phyloP scores from a whole-genome alignment of 140 eudicot species.

The Oenanthe javanica region DNA sequence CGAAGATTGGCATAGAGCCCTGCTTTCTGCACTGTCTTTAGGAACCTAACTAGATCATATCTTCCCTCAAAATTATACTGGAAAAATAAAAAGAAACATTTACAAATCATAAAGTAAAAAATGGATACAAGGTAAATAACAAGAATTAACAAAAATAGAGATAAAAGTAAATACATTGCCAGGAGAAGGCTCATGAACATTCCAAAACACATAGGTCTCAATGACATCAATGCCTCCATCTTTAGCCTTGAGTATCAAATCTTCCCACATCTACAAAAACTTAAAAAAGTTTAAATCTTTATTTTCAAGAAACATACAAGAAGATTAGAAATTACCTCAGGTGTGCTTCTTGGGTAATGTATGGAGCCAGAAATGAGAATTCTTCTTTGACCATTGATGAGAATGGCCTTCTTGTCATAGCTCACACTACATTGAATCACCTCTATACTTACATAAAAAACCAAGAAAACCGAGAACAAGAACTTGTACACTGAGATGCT shows the following conservation, averaged over 20 bases:
- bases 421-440: slow-evolving; percentile 37
- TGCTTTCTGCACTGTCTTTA: slow-evolving; percentile 74
- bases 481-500: slow-evolving; percentile 32
- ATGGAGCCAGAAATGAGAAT: slow-evolving; percentile 90
- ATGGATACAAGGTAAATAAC: neutral
- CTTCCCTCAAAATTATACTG: slow-evolving; percentile 85
- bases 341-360: slow-evolving; percentile 98
- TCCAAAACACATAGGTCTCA: slow-evolving; percentile 83
- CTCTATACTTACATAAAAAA: neutral
- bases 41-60: slow-evolving; percentile 73
- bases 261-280: slow-evolving; percentile 73
- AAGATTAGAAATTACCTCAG: slow-evolving; percentile 44
- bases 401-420: slow-evolving; percentile 68
- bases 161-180: slow-evolving; percentile 49
- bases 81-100: slow-evolving; percentile 13
- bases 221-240: slow-evolving; percentile 79
- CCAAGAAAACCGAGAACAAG: slow-evolving; percentile 16
- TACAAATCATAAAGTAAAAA: neutral
- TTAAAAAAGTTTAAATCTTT: slow-evolving; percentile 41
- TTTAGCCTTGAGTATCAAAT: slow-evolving; percentile 64
- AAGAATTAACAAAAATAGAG: neutral
- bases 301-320: neutral
- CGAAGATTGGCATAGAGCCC: slow-evolving; percentile 86
- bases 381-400: slow-evolving; percentile 69
- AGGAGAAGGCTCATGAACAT: slow-evolving; percentile 82